These are phyloP conservation scores for Fusarium tricinctum DNA, from an alignment of 2,329 filamentous ascomycete species.

Conservation along the genomic window DNA sequence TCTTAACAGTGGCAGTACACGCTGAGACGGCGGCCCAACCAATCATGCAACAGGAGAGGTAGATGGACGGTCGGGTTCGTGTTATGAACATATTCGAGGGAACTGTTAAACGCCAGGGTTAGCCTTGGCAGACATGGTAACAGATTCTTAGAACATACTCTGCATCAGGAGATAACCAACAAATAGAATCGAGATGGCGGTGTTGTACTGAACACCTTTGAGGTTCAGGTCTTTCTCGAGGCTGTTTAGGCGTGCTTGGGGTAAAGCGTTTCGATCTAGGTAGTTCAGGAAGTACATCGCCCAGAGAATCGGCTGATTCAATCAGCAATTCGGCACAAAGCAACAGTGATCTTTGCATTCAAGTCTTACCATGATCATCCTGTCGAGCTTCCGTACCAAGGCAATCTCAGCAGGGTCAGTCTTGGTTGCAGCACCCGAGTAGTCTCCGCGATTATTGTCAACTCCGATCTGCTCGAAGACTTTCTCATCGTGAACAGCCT, in stretches of 20 bases:
- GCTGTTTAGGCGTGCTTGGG: constrained; percentile 41
- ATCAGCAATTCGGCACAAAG: neutral
- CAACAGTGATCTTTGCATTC: neutral
- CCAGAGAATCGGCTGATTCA: constrained; percentile 30
- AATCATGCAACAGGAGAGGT: constrained; percentile 21
- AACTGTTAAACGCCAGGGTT: neutral
- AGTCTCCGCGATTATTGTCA: constrained; percentile 3
- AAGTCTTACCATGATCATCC: constrained; percentile 43
- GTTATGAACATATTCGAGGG: constrained; percentile 35
- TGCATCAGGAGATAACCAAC: constrained; percentile 40
- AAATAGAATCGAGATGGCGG: constrained; percentile 43
- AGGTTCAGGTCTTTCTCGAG: constrained; percentile 42
- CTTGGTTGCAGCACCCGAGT: constrained; percentile 47
- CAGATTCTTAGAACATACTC: neutral
- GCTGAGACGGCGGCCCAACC: constrained; percentile 28
- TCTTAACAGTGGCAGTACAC: constrained; percentile 9
- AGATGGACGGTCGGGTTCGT: constrained; percentile 25
- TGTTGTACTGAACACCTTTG: constrained; percentile 42
- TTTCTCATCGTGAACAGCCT: constrained; percentile 18
- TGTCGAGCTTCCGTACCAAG: constrained; percentile 45
- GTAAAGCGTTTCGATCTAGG: constrained; percentile 50
- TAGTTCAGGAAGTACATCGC: constrained; percentile 53
- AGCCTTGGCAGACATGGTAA: too few species aligned
- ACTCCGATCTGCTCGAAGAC: neutral
- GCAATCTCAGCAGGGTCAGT: constrained; percentile 44